These are phyloP conservation scores for Buxus sempervirens DNA, from an alignment of 164 flowering plant species.

Conservation along the genomic window DNA sequence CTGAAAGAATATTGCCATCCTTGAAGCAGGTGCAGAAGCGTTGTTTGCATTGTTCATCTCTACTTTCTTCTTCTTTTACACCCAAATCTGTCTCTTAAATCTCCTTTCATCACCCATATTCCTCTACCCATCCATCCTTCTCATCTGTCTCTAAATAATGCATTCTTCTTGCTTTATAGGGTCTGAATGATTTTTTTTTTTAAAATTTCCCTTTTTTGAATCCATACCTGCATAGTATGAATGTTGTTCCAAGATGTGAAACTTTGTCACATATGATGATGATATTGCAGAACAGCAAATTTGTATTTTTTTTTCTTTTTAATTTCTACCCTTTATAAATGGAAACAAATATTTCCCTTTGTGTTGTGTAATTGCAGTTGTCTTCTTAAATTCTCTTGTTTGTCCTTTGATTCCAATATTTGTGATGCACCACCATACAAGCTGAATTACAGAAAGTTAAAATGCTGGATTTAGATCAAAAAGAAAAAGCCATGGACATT, in stretches of 20 bases:
- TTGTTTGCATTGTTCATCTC: slow-evolving; percentile 22
- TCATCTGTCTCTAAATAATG: slow-evolving; percentile 2
- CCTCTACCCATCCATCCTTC: not conserved
- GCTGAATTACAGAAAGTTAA: not conserved
- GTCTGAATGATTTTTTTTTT: slow-evolving; percentile 31
- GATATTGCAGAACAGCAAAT: slow-evolving; percentile 10
- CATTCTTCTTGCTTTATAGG: slow-evolving; percentile 18
- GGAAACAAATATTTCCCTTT: not conserved
- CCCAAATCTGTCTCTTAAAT: not conserved
- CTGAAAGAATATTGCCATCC: slow-evolving; percentile 21
- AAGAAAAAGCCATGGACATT: not conserved
- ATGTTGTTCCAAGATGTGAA: slow-evolving; percentile 17
- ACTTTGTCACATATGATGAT: slow-evolving; percentile 8
- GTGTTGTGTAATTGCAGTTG: not conserved
- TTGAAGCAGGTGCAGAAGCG: slow-evolving; percentile 65
- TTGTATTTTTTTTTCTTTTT: not conserved
- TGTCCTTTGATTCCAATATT: not conserved
- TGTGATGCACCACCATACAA: not conserved
- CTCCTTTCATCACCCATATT: not conserved
- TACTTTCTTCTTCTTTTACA: slow-evolving; percentile 1
- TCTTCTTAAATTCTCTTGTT: not conserved
- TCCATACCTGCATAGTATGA: slow-evolving; percentile 29
- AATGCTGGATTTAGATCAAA: not conserved
- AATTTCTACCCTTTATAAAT: not conserved
- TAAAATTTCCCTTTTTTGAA: slow-evolving; percentile 14